Evolutionary conservation across 23 red algal species (phyloP).

Genomic region (Gracilaria caudata): DNA sequence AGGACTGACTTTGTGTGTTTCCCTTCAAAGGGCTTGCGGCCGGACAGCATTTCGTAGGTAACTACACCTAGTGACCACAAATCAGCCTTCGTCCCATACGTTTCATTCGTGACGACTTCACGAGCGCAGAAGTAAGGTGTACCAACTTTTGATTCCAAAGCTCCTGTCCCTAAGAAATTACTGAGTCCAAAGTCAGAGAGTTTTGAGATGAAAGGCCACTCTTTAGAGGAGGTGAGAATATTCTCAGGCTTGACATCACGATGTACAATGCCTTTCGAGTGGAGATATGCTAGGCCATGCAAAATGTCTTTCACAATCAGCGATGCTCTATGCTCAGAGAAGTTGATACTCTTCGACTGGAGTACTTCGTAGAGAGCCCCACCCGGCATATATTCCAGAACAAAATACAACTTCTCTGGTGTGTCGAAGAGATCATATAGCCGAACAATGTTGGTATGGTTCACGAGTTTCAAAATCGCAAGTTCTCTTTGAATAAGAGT

Average conservation of each 20-base stretch:
- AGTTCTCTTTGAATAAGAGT: constrained; percentile 84
- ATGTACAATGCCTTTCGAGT: constrained; percentile 90
- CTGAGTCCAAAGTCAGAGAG: constrained; percentile 91
- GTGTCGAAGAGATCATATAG: constrained; percentile 88
- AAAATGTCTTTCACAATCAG: constrained; percentile 82
- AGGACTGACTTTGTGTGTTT: constrained; percentile 76
- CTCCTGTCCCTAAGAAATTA: constrained; percentile 69
- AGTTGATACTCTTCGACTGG: constrained; percentile 45
- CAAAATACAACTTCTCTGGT: constrained; percentile 75
- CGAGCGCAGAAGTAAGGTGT: constrained; percentile 83
- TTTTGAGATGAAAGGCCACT: constrained; percentile 85
- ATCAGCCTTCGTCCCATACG: constrained; percentile 79
- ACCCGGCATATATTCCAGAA: constrained; percentile 84
- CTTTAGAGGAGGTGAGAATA: constrained; percentile 65
- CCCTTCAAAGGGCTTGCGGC: constrained; percentile 81
- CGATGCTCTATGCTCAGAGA: constrained; percentile 75
- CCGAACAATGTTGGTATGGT: constrained; percentile 79
- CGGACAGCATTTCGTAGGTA: constrained; percentile 80
- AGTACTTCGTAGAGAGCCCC: constrained; percentile 84
- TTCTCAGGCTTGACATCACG: constrained; percentile 95
- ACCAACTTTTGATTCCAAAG: constrained; percentile 77
- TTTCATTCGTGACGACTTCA: constrained; percentile 79
- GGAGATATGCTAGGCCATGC: constrained; percentile 83
- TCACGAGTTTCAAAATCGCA: constrained; percentile 76
- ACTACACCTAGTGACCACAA: constrained; percentile 89